Evolutionary conservation across 805 yeast species (phyloP).

Genomic region (Starmerella kuoi): DNA sequence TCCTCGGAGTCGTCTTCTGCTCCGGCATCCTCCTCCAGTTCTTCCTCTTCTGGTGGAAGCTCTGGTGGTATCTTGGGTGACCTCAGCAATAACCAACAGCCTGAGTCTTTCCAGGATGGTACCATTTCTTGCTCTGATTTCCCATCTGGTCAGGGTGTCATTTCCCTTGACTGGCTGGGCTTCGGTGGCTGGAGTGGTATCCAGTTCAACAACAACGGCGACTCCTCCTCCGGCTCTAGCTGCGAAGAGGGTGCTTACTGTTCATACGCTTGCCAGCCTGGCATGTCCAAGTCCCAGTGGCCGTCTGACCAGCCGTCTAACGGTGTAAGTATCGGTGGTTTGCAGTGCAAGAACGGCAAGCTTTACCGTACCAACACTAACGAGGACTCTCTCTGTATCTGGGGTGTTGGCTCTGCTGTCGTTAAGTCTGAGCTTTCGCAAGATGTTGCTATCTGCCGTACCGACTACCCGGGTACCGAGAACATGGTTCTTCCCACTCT

Average conservation of each 20-base stretch:
- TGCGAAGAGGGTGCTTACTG: slow-evolving; percentile 89
- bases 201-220: slow-evolving; percentile 41
- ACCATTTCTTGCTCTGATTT: slow-evolving; percentile 49
- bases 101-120: slow-evolving; percentile 65
- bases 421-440: slow-evolving; percentile 53
- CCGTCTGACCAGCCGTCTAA: slow-evolving; percentile 73
- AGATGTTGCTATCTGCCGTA: slow-evolving; percentile 84
- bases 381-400: slow-evolving; percentile 63
- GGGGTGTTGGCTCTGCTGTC: slow-evolving; percentile 64
- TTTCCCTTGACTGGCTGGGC: slow-evolving; percentile 56
- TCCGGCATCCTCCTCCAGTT: slow-evolving; percentile 27
- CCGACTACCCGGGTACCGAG: slow-evolving; percentile 99
- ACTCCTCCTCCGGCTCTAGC: slow-evolving; percentile 46
- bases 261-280: slow-evolving; percentile 96
- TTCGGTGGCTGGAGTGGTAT: slow-evolving; percentile 80
- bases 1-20: slow-evolving; percentile 25
- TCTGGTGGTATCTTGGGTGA: slow-evolving; percentile 39
- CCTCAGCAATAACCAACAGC: slow-evolving; percentile 43
- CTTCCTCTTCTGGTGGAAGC: slow-evolving; percentile 29
- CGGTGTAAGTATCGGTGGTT: slow-evolving; percentile 93
- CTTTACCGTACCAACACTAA: slow-evolving; percentile 67
- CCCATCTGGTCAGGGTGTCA: slow-evolving; percentile 77
- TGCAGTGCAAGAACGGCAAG: slow-evolving; percentile 71
- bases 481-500: slow-evolving; percentile 93
- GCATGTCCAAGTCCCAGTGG: slow-evolving; percentile 99